Evolutionary conservation across 2,329 filamentous ascomycete species (phyloP).

Genomic region (Cryoendolithus antarcticus): DNA sequence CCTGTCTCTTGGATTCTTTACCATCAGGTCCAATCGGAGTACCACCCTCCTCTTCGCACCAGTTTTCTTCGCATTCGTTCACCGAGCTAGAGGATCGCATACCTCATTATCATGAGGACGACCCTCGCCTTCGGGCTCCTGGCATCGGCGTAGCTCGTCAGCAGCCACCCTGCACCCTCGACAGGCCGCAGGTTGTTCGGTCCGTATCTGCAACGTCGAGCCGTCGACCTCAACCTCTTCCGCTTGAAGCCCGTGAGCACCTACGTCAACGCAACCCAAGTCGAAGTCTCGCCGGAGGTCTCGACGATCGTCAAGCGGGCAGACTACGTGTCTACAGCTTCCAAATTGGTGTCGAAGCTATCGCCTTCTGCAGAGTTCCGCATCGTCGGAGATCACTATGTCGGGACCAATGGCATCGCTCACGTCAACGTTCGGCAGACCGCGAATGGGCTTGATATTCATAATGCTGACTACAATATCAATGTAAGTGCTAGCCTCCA

Average conservation of each 20-base stretch:
- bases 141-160: slow-evolving; percentile 2
- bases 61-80: too few relatives aligned
- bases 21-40: too few relatives aligned
- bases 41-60: too few relatives aligned
- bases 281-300: slow-evolving; percentile 6
- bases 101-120: too few relatives aligned
- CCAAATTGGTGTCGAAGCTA: slow-evolving; percentile 22
- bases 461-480: slow-evolving; percentile 49
- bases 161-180: slow-evolving; percentile 3
- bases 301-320: slow-evolving; percentile 7
- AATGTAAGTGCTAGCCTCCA: slow-evolving; percentile 34
- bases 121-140: slow-evolving; percentile 2
- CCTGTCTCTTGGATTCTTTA: too few relatives aligned
- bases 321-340: slow-evolving; percentile 21
- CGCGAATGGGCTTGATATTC: slow-evolving; percentile 44
- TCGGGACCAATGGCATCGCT: slow-evolving; percentile 42
- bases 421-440: slow-evolving; percentile 52
- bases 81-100: too few relatives aligned
- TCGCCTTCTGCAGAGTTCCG: slow-evolving; percentile 35
- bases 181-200: neutral
- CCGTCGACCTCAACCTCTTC: slow-evolving; percentile 22
- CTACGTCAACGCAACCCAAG: slow-evolving; percentile 11
- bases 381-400: slow-evolving; percentile 40
- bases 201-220: slow-evolving; percentile 8
- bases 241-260: slow-evolving; percentile 16